Evolutionary conservation across 495 filamentous ascomycete genomes (phyloP).

Genomic region (Aspergillus funiculosus): DNA sequence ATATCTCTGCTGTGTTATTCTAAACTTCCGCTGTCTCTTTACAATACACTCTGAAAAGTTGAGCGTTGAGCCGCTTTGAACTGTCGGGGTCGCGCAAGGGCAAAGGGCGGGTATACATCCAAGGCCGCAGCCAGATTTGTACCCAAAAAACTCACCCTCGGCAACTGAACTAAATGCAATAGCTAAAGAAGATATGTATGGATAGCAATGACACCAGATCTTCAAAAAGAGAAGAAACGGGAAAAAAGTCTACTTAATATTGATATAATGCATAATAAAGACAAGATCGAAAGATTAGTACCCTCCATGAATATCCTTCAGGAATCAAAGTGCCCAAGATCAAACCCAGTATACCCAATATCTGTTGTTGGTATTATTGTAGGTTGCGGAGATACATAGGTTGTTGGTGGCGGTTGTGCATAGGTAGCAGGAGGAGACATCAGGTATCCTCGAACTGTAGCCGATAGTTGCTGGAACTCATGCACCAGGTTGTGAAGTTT

Average conservation of each 20-base stretch:
- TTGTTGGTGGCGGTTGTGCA: slow-evolving; percentile 6
- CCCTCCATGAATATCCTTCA: not conserved
- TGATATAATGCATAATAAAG: not conserved
- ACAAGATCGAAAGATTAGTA: not conserved
- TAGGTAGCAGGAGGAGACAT: slow-evolving; percentile 15
- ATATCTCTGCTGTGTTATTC: too few relatives aligned
- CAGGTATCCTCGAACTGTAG: slow-evolving; percentile 10
- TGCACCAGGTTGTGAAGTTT: slow-evolving; percentile 25
- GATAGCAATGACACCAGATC: not conserved
- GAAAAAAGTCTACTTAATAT: not conserved
- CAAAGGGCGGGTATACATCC: too few relatives aligned
- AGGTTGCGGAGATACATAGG: slow-evolving; percentile 14
- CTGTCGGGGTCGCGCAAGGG: too few relatives aligned
- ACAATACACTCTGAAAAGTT: too few relatives aligned
- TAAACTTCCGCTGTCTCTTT: too few relatives aligned
- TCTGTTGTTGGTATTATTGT: slow-evolving; percentile 6
- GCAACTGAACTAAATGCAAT: too few relatives aligned
- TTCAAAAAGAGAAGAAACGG: too few relatives aligned
- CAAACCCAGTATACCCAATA: slow-evolving; percentile 11
- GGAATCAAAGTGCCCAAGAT: slow-evolving; percentile 4
- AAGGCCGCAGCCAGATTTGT: too few relatives aligned
- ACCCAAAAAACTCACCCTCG: too few relatives aligned
- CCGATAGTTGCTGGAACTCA: slow-evolving; percentile 27
- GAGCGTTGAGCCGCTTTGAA: too few relatives aligned
- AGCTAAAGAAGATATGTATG: not conserved